Percentiles rank a stretch among this genome's conserved stretches.
Evolutionary conservation across 768 basidiomycete species (phyloP).

Genomic region (Trametes punicea): DNA sequence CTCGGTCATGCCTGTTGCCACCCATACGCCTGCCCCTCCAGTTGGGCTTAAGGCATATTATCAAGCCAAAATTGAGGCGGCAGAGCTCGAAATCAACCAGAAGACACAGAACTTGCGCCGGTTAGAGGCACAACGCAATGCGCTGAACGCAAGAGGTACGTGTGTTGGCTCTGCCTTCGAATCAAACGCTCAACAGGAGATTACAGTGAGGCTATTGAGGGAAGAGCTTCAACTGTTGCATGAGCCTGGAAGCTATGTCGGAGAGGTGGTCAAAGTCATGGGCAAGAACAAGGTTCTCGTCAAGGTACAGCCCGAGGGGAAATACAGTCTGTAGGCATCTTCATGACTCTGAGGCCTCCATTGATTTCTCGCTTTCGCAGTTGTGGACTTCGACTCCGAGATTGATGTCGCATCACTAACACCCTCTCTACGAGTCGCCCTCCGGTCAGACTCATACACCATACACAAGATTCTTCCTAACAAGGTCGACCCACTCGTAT

Average conservation of each 20-base stretch:
- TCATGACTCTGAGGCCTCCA: not conserved
- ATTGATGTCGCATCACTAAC: conserved; percentile 79
- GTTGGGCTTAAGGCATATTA: conserved; percentile 87
- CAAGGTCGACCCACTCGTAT: conserved; percentile 97
- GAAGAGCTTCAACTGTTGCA: conserved; percentile 92
- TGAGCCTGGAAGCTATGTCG: conserved; percentile 96
- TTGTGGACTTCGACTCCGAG: conserved; percentile 90
- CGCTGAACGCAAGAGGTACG: conserved; percentile 90
- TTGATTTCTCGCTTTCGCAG: conserved; percentile 36
- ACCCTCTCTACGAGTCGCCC: conserved; percentile 86
- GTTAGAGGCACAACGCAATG: conserved; percentile 95
- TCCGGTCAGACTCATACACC: conserved; percentile 94
- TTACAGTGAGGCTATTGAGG: conserved; percentile 75
- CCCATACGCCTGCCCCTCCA: conserved; percentile 39
- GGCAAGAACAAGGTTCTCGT: conserved; percentile 98
- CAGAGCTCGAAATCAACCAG: conserved; percentile 90
- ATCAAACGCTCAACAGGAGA: not conserved
- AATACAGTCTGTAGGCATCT: conserved; percentile 75
- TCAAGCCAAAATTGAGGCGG: conserved; percentile 91
- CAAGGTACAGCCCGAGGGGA: conserved; percentile 98
- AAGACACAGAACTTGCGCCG: conserved; percentile 96
- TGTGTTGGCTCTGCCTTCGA: not conserved
- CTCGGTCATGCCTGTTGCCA: conserved; percentile 37
- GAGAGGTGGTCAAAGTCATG: conserved; percentile 98
- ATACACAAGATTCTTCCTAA: conserved; percentile 96